Evolutionary conservation across 2,329 filamentous ascomycete genomes (phyloP), one percentile per base, ranked within the genome.

Genomic region (Epichloe bromicola): DNA sequence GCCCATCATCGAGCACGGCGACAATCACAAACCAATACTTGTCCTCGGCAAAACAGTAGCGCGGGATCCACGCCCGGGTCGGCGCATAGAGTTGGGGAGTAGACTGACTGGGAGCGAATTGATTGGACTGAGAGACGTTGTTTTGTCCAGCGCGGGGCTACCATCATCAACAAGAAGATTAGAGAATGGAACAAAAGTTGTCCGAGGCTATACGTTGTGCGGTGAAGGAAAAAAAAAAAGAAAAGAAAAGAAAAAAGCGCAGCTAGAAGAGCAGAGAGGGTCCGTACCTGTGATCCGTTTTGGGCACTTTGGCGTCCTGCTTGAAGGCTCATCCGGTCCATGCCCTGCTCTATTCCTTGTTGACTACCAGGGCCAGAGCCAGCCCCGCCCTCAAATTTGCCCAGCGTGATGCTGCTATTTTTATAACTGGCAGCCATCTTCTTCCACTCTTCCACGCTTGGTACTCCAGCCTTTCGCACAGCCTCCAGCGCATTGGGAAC

Each of bases 21-120:
- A 96, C 90, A 53, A 98, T 91, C 50, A 96, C 87, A 63, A 97
- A 98, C 88, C 93, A 97, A 68, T 97, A 97, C 66, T 96, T 96
- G 59, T 96, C 90, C 63, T 97, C 91, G 53, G 89, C 88, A 62
- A 94, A 97, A 66, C 88, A 95, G 70, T 95, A 97, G 55, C 88
- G 79, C 15, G 91, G 90, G 59, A 97, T 95, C 49, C 82, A 85
- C 12, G 91, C 93, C 51, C 82, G 80, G 46, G 94, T 72, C 0
- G 93, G 91, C 2, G 89, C 85, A 57, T 83, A 80, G 7, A 88
- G 70, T 53, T 82, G 74, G 3, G 76, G 73, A 11, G 64, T 64
- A 6, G 74, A 68, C 61, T 71, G 72, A n/a, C 57, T 54, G 36
- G 67, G 33, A 30, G 60, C 58, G 59, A 68, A 67, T 63, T 70